A percentile compares a stretch with the other conserved stretches of the same genome.
Evolutionary conservation across 129 eudicot genomes (phyloP).

Genomic region (Calendula officinalis): DNA sequence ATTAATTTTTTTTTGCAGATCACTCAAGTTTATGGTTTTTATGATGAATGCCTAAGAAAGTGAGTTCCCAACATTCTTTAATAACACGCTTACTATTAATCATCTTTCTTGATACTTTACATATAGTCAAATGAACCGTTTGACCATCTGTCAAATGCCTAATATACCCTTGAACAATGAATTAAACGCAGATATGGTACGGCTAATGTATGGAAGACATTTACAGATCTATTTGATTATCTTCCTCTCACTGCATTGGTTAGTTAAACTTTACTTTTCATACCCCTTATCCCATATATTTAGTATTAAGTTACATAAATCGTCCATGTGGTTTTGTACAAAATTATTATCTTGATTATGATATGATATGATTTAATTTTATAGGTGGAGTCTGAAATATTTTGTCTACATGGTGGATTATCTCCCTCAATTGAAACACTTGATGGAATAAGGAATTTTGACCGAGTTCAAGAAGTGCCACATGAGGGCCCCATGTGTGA

Average conservation of each 20-base stretch:
- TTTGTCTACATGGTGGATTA: conserved; percentile 92
- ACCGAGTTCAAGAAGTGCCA: conserved; percentile 97
- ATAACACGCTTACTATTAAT: neutral
- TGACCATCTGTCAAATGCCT: neutral
- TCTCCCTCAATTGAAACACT: conserved; percentile 91
- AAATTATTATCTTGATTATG: neutral
- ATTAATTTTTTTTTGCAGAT: conserved; percentile 51
- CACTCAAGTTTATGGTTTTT: conserved; percentile 97
- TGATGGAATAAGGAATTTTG: conserved; percentile 76
- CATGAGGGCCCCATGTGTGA: conserved; percentile 98
- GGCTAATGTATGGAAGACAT: conserved; percentile 95
- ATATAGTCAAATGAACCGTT: too few relatives aligned
- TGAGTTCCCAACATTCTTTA: conserved; percentile 43
- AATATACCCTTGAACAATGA: conserved; percentile 6
- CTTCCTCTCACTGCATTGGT: conserved; percentile 91
- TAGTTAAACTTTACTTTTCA: neutral
- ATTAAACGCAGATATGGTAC: conserved; percentile 67
- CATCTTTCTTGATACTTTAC: neutral
- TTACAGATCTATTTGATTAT: conserved; percentile 90
- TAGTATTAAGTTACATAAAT: neutral
- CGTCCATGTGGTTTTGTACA: neutral
- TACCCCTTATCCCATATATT: neutral
- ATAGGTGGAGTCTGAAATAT: conserved; percentile 87
- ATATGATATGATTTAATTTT: neutral
- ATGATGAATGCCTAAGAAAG: conserved; percentile 97